A percentile compares a stretch with the other conserved stretches of the same genome.
Conservation (phyloP, 345 rosid species). For the Citrus cavaleriei region DNA sequence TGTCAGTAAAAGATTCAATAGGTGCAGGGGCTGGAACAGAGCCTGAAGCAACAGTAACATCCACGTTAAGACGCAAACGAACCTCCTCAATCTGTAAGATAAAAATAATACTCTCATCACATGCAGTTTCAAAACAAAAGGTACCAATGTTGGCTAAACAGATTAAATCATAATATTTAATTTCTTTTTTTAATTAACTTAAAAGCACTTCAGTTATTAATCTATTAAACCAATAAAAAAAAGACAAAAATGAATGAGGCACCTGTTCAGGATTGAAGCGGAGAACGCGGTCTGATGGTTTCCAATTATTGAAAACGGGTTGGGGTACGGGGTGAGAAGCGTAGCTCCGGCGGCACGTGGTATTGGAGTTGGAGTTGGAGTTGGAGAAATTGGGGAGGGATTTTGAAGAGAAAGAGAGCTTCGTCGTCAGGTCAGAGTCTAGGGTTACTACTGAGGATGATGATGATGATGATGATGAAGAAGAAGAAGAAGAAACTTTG, state of each 20-base stretch:
- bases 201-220: too few relatives aligned
- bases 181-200: too few relatives aligned
- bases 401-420: constrained; percentile 9
- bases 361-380: too few relatives aligned
- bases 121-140: neutral
- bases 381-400: too few relatives aligned
- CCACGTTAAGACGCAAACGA: constrained; percentile 30
- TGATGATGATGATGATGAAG: too few relatives aligned
- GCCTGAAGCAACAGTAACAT: constrained; percentile 28
- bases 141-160: neutral
- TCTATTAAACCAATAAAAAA: too few relatives aligned
- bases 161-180: too few relatives aligned
- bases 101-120: neutral
- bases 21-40: constrained; percentile 32
- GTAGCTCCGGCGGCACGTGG: constrained; percentile 14
- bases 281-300: constrained; percentile 39
- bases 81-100: constrained; percentile 31
- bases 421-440: constrained; percentile 8
- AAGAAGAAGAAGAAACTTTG: neutral
- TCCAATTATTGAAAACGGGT: constrained; percentile 30
- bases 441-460: constrained; percentile 12
- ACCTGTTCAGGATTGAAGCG: constrained; percentile 30
- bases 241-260: neutral
- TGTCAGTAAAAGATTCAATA: constrained; percentile 34
- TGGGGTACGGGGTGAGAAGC: constrained; percentile 18